Evolutionary conservation across 139 green algal species (phyloP).

Genomic region (Chlorella sp.): DNA sequence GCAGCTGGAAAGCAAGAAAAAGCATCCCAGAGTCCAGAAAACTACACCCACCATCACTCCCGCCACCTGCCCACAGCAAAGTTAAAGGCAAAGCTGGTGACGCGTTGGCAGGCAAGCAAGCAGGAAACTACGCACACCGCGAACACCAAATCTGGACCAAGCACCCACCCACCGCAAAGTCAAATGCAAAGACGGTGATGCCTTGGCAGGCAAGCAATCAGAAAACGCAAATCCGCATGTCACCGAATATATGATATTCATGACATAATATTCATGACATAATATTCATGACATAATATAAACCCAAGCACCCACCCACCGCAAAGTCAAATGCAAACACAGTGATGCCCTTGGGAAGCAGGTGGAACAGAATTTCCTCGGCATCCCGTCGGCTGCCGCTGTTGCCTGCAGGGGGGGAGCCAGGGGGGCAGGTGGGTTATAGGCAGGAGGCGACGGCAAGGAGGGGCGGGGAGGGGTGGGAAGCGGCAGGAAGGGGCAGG

Average conservation of each 20-base stretch:
- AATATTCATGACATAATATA: too few species aligned
- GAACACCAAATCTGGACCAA: not conserved
- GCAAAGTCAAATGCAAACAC: slow-evolving; percentile 92
- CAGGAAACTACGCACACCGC: not conserved
- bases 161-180: not conserved
- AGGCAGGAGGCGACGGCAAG: too few species aligned
- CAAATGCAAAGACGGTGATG: not conserved
- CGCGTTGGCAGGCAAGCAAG: not conserved
- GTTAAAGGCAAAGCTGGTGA: too few species aligned
- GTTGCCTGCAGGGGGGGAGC: slow-evolving; percentile 59
- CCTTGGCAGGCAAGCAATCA: too few species aligned
- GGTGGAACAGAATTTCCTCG: slow-evolving; percentile 80
- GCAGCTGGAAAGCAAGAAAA: not conserved
- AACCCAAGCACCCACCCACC: slow-evolving; percentile 62
- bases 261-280: too few species aligned
- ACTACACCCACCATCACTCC: too few species aligned
- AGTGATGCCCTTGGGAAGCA: slow-evolving; percentile 80
- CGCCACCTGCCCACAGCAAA: too few species aligned
- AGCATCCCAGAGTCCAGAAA: too few species aligned
- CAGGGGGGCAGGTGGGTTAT: too few species aligned
- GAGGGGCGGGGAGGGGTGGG: too few species aligned
- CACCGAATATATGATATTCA: too few species aligned
- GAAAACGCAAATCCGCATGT: too few species aligned
- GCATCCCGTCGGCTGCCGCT: slow-evolving; percentile 83
- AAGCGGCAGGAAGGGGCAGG: not conserved